These are phyloP conservation scores for Malus asiatica DNA, from an alignment of 306 rosid species.

Conservation along the genomic window DNA sequence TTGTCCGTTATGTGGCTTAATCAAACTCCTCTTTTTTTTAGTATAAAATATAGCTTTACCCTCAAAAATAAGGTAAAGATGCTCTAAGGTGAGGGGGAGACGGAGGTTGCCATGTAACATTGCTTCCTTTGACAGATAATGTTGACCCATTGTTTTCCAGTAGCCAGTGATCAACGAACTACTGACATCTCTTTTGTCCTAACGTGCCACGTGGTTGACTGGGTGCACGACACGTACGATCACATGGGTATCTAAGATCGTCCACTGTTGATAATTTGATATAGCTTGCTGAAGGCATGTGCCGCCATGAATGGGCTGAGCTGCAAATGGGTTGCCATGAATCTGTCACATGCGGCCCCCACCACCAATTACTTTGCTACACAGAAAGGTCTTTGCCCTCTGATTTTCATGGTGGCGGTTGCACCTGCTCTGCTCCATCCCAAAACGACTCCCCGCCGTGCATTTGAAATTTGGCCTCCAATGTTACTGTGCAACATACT, in stretches of 20 bases:
- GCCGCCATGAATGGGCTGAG: conserved; percentile 1
- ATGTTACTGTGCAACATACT: background rate
- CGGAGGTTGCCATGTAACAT: background rate
- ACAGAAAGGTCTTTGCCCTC: background rate
- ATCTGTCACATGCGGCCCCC: conserved; percentile 11
- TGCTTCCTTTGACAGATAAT: background rate
- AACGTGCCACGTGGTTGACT: conserved; percentile 10
- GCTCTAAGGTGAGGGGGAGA: too few relatives aligned
- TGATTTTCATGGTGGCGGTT: background rate
- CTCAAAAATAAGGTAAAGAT: too few relatives aligned
- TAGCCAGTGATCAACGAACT: background rate
- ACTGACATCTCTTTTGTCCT: conserved; percentile 35
- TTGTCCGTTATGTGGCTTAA: too few relatives aligned
- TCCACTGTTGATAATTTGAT: too few relatives aligned
- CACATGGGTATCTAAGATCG: conserved; percentile 36
- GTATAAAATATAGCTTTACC: too few relatives aligned
- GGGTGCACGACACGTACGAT: conserved; percentile 10
- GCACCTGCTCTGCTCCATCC: background rate
- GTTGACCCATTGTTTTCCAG: background rate
- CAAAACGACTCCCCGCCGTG: background rate
- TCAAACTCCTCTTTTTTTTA: fast-evolving
- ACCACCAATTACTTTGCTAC: background rate
- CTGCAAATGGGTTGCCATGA: conserved; percentile 22
- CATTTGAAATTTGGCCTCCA: background rate
- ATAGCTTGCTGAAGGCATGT: background rate